A percentile compares a stretch with the other conserved stretches of the same genome.
phyloP scores from a whole-genome alignment of 495 filamentous ascomycete species.

The Penicillium bialowiezense region DNA sequence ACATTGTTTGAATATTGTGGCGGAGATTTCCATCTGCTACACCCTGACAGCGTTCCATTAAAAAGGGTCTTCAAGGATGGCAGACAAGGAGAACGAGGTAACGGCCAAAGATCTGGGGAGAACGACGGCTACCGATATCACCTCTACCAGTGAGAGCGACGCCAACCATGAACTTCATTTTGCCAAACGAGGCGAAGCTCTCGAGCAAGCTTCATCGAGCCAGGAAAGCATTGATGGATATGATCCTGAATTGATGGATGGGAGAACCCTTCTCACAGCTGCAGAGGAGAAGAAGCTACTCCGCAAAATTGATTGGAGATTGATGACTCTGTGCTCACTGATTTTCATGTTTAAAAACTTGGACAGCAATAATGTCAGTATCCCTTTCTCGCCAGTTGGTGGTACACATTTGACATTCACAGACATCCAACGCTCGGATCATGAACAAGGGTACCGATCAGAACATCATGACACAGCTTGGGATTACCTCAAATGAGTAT shows the following conservation, averaged over 20 bases:
- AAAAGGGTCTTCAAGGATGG: background rate
- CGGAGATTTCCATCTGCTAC: background rate
- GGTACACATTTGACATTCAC: background rate
- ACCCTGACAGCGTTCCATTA: too few relatives aligned
- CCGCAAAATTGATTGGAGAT: slow-evolving; percentile 43
- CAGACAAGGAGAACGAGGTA: slow-evolving; percentile 1
- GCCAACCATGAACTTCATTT: slow-evolving; percentile 20
- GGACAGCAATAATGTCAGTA: slow-evolving; percentile 38
- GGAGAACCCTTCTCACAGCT: slow-evolving; percentile 31
- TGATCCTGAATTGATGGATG: slow-evolving; percentile 40
- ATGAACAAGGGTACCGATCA: slow-evolving; percentile 32
- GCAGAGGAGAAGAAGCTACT: slow-evolving; percentile 44
- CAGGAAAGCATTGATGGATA: slow-evolving; percentile 36
- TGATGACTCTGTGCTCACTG: slow-evolving; percentile 40
- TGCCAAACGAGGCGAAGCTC: slow-evolving; percentile 16
- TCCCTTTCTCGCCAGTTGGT: background rate
- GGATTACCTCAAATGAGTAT: slow-evolving; percentile 26
- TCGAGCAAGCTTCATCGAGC: slow-evolving; percentile 17
- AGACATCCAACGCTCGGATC: slow-evolving; percentile 42
- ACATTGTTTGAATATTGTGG: background rate
- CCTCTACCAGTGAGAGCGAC: slow-evolving; percentile 22
- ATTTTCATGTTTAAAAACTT: slow-evolving; percentile 47
- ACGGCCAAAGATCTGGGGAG: background rate
- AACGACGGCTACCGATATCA: slow-evolving; percentile 11
- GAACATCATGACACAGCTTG: slow-evolving; percentile 44